These are phyloP conservation scores for Globisporangium barbulae DNA, from an alignment of 352 stramenopile species.

Conservation along the genomic window DNA sequence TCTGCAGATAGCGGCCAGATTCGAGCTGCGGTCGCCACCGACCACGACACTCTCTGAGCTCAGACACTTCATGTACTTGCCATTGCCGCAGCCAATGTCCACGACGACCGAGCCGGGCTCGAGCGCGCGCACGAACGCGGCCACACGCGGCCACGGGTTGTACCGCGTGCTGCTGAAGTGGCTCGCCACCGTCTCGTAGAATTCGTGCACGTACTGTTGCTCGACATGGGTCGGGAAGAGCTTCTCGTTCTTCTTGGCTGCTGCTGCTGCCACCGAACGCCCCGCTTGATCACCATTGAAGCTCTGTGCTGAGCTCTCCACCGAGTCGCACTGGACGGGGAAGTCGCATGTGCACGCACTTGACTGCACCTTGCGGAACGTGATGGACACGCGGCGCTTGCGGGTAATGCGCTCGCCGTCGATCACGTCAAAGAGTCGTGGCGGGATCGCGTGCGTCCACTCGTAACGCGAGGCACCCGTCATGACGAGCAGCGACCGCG, in stretches of 20 bases:
- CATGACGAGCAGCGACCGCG: slow-evolving; percentile 81
- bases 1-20: slow-evolving; percentile 64
- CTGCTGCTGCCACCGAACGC: not conserved
- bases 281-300: not conserved
- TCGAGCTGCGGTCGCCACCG: slow-evolving; percentile 64
- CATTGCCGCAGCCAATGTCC: slow-evolving; percentile 85
- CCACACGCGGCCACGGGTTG: slow-evolving; percentile 78
- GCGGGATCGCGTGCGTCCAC: slow-evolving; percentile 87
- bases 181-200: slow-evolving; percentile 80
- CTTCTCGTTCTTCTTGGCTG: slow-evolving; percentile 12
- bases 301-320: not conserved
- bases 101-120: slow-evolving; percentile 60
- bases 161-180: slow-evolving; percentile 88
- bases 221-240: slow-evolving; percentile 64
- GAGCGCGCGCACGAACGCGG: slow-evolving; percentile 57
- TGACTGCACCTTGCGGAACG: slow-evolving; percentile 82
- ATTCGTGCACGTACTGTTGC: slow-evolving; percentile 81
- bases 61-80: slow-evolving; percentile 89
- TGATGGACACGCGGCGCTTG: slow-evolving; percentile 76
- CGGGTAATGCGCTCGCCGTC: slow-evolving; percentile 65
- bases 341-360: slow-evolving; percentile 69
- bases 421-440: slow-evolving; percentile 82
- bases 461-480: slow-evolving; percentile 80
- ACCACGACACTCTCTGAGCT: slow-evolving; percentile 44
- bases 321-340: slow-evolving; percentile 58